Percentiles rank a stretch among this genome's conserved stretches.
phyloP scores from a whole-genome alignment of 2,329 filamentous ascomycete genomes.

The Exophiala xenobiotica region DNA sequence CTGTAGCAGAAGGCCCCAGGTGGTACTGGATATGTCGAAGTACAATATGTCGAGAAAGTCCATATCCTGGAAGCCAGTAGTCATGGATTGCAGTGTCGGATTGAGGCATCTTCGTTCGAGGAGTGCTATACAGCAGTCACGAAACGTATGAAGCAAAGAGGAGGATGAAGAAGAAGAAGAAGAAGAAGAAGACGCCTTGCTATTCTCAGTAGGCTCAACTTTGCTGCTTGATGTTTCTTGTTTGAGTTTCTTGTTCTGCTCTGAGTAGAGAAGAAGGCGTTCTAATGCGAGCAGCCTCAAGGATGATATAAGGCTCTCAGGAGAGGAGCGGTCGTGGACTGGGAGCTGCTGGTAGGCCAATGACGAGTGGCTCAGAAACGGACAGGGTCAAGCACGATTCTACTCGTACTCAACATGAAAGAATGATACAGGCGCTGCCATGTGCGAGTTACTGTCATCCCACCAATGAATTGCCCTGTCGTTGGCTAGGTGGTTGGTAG shows the following conservation, averaged over 20 bases:
- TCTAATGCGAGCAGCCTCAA: conserved; percentile 5
- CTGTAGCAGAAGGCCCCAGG: conserved; percentile 48
- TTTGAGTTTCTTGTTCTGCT: no score
- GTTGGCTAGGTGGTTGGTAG: no score
- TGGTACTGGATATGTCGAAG: conserved; percentile 51
- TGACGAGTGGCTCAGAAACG: background rate
- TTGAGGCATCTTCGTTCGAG: background rate
- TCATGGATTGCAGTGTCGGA: conserved; percentile 22
- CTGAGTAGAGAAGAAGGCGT: background rate
- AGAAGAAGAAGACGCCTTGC: background rate
- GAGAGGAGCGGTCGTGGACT: background rate
- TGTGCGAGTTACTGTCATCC: background rate
- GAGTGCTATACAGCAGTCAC: background rate
- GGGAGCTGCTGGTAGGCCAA: background rate
- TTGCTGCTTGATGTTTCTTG: no score
- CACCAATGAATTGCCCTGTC: background rate
- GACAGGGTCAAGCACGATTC: background rate
- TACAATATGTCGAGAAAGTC: conserved; percentile 50
- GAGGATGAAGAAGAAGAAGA: background rate
- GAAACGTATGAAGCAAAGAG: background rate
- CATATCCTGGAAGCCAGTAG: conserved; percentile 51
- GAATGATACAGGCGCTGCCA: background rate
- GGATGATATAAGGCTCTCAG: conserved; percentile 12
- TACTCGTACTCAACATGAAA: background rate
- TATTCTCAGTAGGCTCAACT: no score